Base-by-base conservation (phyloP, 176 grass and related monocot species). In the Triticum dicoccoides region DNA sequence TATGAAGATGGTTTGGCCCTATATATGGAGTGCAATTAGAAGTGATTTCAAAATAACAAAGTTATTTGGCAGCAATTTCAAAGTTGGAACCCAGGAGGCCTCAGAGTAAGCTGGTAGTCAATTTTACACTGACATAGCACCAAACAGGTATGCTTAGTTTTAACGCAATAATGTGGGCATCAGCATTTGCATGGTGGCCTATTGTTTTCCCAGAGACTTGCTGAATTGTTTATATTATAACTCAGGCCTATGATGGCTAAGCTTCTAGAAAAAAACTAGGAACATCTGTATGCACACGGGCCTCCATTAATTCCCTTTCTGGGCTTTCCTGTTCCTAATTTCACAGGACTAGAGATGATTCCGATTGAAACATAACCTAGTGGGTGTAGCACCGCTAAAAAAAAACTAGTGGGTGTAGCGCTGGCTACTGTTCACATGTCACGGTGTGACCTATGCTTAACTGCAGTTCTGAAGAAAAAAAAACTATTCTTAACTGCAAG, bases 1-100 rank as follows among this genome's bases (percentile, higher is more conserved):
- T 89, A 86, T 80, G 91, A 89, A 87, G 87, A 27, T 47, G 78
- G 78, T 11, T 89, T 94, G 52, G 61, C 45, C 89, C 97, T 99
- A 80, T 64, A 86, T 85, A 86, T 81, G 65, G 62, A 84, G 83
- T 11, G n/a, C 70, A 35, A 74, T 78, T 61, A 61, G 30, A 65
- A 67, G 21, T 62, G 38, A 21, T 87, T 10, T 32, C 0, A 8
- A 67, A 65, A 30, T 24, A 86, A 83, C 8, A 84, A 59, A 33
- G 29, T 13, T 61, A 27, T 34, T 69, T 73, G 12, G 11, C 42
- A 83, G 27, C 44, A 30, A 66, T 59, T 76, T 77, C 18, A 73
- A 39, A 81, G 7, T 72, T 69, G 54, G 61, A 62, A 61, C 49
- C 44, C 80, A 8, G 37, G 13, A 87, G 62, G 5, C 38, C 20